Conservation (phyloP, 352 stramenopile genomes). For the Pythium dissotocum region DNA sequence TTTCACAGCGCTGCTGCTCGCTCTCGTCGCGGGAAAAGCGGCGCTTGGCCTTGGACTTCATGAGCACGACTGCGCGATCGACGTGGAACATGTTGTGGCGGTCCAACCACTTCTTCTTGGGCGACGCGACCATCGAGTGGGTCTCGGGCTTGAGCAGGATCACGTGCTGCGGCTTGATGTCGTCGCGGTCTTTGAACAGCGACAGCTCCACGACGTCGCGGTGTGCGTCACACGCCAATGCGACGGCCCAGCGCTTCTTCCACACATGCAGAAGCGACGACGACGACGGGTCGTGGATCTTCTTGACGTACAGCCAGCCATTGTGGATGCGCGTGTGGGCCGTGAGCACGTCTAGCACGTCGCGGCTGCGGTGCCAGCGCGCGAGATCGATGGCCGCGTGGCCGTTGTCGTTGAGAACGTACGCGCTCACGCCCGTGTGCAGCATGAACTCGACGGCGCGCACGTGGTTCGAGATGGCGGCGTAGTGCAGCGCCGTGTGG, state of each 20-base stretch:
- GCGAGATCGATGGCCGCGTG: constrained; percentile 65
- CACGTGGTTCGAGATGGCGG: constrained; percentile 54
- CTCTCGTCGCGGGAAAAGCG: constrained; percentile 20
- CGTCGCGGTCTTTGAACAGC: constrained; percentile 43
- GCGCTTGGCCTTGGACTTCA: constrained; percentile 39
- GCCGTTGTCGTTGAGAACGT: constrained; percentile 53
- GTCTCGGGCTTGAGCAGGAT: constrained; percentile 41
- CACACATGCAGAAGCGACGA: constrained; percentile 36
- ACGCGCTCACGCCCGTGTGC: constrained; percentile 41
- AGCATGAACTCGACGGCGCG: constrained; percentile 57
- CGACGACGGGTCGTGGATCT: constrained; percentile 13
- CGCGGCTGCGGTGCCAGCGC: constrained; percentile 43
- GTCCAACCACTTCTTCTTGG: constrained; percentile 32
- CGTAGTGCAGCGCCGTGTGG: constrained; percentile 72
- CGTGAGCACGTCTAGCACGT: constrained; percentile 49
- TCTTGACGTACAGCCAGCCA: constrained; percentile 57
- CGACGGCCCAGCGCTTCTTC: constrained; percentile 64
- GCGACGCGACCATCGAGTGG: constrained; percentile 26
- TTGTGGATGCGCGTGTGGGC: constrained; percentile 47
- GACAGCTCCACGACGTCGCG: constrained; percentile 50
- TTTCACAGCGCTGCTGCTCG: neutral
- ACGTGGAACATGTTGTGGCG: constrained; percentile 49
- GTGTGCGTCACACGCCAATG: constrained; percentile 50
- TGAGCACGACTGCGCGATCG: constrained; percentile 40
- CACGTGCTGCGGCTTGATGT: constrained; percentile 42